phyloP scores from a whole-genome alignment of 2,329 filamentous ascomycete genomes.

The Piedraia hortae region DNA sequence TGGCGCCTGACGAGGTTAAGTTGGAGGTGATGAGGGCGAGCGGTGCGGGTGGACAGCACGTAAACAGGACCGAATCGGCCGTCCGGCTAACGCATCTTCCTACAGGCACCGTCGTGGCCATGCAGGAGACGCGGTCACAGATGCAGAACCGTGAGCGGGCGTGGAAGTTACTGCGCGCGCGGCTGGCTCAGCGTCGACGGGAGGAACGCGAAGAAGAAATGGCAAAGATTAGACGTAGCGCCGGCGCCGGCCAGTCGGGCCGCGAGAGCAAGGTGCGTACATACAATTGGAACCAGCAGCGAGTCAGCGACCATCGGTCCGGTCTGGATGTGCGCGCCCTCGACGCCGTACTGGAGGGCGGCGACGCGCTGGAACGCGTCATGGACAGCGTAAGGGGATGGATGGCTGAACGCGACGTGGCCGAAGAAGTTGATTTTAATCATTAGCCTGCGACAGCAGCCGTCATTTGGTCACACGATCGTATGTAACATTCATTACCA shows the following conservation, averaged over 20 bases:
- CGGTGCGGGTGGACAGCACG: constrained; percentile 86
- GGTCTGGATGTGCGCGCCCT: constrained; percentile 56
- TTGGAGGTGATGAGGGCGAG: constrained; percentile 75
- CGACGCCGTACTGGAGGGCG: constrained; percentile 51
- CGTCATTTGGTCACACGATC: constrained; percentile 45
- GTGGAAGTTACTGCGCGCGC: constrained; percentile 60
- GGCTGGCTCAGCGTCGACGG: constrained; percentile 50
- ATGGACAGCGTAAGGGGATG: constrained; percentile 55
- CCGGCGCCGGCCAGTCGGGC: constrained; percentile 54
- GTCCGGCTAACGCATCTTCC: constrained; percentile 78
- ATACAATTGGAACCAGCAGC: constrained; percentile 55
- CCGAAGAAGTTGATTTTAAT: constrained; percentile 13
- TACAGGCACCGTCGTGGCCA: constrained; percentile 60
- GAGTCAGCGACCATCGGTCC: constrained; percentile 71
- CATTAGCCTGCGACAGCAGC: background rate
- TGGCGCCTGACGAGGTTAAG: constrained; percentile 57
- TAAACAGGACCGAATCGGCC: constrained; percentile 94
- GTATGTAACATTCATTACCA: constrained; percentile 43
- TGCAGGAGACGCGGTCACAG: constrained; percentile 83
- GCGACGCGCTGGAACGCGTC: constrained; percentile 41
- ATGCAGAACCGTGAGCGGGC: constrained; percentile 67
- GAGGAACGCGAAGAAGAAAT: constrained; percentile 68
- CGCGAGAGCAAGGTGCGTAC: constrained; percentile 83
- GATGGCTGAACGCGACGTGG: constrained; percentile 48
- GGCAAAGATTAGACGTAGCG: constrained; percentile 43